phyloP scores from a whole-genome alignment of 176 grass and related monocot species.

The Tuctoria greenei region DNA sequence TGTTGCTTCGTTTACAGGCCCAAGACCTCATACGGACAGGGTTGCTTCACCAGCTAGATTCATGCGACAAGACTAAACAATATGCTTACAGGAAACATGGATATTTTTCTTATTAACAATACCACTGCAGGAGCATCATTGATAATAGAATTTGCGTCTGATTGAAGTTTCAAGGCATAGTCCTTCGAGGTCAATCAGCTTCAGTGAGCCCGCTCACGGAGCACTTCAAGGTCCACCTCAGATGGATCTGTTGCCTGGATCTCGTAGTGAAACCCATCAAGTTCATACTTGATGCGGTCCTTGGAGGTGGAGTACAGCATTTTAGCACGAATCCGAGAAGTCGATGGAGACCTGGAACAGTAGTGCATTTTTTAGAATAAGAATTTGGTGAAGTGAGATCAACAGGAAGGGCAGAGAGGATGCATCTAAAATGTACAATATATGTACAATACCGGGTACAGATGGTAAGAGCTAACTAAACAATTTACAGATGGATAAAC shows the following conservation, averaged over 20 bases:
- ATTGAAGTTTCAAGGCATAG: constrained; percentile 6
- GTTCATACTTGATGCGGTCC: constrained; percentile 82
- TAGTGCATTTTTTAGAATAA: background rate
- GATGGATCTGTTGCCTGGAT: constrained; percentile 93
- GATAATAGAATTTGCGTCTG: constrained; percentile 20
- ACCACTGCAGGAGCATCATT: background rate
- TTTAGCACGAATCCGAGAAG: constrained; percentile 85
- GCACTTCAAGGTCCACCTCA: constrained; percentile 73
- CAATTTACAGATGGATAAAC: background rate
- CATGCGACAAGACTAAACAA: constrained; percentile 32
- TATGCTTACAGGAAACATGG: constrained; percentile 43
- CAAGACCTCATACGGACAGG: constrained; percentile 15
- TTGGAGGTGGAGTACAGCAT: constrained; percentile 94
- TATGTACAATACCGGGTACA: background rate
- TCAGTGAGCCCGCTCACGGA: constrained; percentile 84
- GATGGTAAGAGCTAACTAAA: background rate
- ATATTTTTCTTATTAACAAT: constrained; percentile 54
- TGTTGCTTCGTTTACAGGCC: constrained; percentile 45
- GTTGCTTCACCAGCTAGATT: constrained; percentile 37
- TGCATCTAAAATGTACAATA: background rate
- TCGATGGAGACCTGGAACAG: constrained; percentile 62
- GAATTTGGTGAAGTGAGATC: background rate
- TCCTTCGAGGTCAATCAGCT: constrained; percentile 4
- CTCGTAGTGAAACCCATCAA: constrained; percentile 94
- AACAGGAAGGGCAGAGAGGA: background rate